Evolutionary conservation across 108 stramenopile species (phyloP).

Genomic region (Cafeteria roenbergensis): DNA sequence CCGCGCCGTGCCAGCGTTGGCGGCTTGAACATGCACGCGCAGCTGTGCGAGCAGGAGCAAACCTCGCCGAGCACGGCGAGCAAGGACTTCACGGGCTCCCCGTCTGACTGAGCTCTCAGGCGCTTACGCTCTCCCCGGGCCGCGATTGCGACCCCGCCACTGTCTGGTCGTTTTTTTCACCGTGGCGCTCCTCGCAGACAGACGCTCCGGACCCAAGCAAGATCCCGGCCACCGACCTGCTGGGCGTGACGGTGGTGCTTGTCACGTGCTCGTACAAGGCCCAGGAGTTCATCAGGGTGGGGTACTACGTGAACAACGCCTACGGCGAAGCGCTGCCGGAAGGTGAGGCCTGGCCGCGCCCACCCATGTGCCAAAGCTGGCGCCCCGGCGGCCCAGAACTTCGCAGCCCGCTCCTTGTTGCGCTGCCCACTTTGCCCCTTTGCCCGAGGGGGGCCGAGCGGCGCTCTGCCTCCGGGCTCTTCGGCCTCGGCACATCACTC

Average conservation of each 20-base stretch:
- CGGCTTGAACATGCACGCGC: too few relatives aligned
- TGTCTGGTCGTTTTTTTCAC: too few relatives aligned
- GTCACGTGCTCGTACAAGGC: slow-evolving; percentile 85
- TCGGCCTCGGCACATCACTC: too few relatives aligned
- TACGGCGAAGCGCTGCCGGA: slow-evolving; percentile 26
- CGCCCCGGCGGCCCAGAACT: neutral
- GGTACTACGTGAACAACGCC: slow-evolving; percentile 99
- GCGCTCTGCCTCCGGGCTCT: too few relatives aligned
- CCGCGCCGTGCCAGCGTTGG: too few relatives aligned
- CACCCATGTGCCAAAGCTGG: neutral
- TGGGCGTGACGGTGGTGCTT: slow-evolving; percentile 92
- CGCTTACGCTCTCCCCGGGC: too few relatives aligned
- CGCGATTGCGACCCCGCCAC: too few relatives aligned
- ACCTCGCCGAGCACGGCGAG: too few relatives aligned
- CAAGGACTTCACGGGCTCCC: too few relatives aligned
- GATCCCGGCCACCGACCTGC: slow-evolving; percentile 66
- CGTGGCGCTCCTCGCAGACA: slow-evolving; percentile 55
- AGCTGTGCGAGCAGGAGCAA: too few relatives aligned
- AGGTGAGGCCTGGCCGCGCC: neutral
- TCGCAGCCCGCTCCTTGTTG: slow-evolving; percentile 1
- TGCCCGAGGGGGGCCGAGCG: neutral
- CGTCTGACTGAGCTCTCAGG: too few relatives aligned
- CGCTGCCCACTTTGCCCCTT: neutral
- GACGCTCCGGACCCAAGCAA: slow-evolving; percentile 66
- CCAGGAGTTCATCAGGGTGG: slow-evolving; percentile 84